These are phyloP conservation scores for Parietaria judaica DNA, from an alignment of 306 rosid genomes.

Conservation along the genomic window DNA sequence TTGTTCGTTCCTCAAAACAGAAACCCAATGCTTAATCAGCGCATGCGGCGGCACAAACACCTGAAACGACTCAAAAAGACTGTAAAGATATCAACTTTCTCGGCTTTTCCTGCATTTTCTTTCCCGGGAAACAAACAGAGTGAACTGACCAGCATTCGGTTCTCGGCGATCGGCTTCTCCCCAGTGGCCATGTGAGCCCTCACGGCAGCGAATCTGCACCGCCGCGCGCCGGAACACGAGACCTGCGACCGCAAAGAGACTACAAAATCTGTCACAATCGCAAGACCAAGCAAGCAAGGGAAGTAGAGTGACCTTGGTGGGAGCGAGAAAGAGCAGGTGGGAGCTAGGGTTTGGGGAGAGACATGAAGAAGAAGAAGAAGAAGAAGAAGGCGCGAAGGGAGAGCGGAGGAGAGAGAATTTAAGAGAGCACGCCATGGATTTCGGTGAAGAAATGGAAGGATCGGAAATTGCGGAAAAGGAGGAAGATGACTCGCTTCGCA, in stretches of 20 bases:
- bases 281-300: no score
- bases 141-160: slow-evolving; percentile 74
- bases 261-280: not conserved
- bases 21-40: slow-evolving; percentile 96
- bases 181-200: slow-evolving; percentile 57
- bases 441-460: not conserved
- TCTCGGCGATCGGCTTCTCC: slow-evolving; percentile 43
- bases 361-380: slow-evolving; percentile 12
- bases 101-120: not conserved
- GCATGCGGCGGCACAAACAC: slow-evolving; percentile 90
- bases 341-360: slow-evolving; percentile 20
- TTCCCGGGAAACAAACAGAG: not conserved
- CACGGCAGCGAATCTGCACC: slow-evolving; percentile 30
- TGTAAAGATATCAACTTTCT: not conserved
- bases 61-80: slow-evolving; percentile 21
- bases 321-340: slow-evolving; percentile 5
- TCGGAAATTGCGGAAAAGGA: not conserved
- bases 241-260: slow-evolving; percentile 28
- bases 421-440: slow-evolving; percentile 32
- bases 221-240: slow-evolving; percentile 24
- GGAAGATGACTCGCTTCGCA: slow-evolving; percentile 6
- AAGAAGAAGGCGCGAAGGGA: slow-evolving; percentile 28
- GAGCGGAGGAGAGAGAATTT: slow-evolving; percentile 24
- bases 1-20: slow-evolving; percentile 79
- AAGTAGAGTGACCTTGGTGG: slow-evolving; percentile 11